Evolutionary conservation across 2,329 filamentous ascomycete genomes (phyloP).

Genomic region (Aspergillus flavus): DNA sequence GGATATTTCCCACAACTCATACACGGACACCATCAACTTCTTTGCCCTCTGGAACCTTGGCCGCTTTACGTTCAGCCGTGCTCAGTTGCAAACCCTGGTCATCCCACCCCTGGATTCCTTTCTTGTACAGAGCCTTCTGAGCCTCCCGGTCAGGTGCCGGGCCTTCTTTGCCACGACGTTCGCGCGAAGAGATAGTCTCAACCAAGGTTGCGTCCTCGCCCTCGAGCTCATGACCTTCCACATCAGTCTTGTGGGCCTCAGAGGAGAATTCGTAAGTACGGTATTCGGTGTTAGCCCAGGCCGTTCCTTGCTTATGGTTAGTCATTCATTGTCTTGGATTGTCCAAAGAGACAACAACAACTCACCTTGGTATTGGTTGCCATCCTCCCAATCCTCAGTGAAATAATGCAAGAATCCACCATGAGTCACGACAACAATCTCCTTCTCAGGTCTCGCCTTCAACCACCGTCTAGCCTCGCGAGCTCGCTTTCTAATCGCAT

Average conservation of each 20-base stretch:
- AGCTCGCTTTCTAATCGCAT: slow-evolving; percentile 64
- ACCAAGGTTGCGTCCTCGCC: slow-evolving; percentile 45
- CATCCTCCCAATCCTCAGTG: slow-evolving; percentile 76
- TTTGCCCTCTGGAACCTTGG: slow-evolving; percentile 36
- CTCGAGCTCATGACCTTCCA: slow-evolving; percentile 37
- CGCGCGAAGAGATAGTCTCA: slow-evolving; percentile 46
- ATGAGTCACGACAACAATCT: slow-evolving; percentile 78
- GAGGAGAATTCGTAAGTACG: slow-evolving; percentile 68
- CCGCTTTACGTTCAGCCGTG: slow-evolving; percentile 36
- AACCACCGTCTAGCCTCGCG: slow-evolving; percentile 63
- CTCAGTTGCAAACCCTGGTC: slow-evolving; percentile 45
- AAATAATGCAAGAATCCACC: slow-evolving; percentile 84
- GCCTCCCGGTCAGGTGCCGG: slow-evolving; percentile 37
- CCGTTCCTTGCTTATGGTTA: slow-evolving; percentile 57
- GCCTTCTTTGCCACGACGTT: slow-evolving; percentile 42
- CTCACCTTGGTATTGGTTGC: slow-evolving; percentile 49
- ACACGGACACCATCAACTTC: slow-evolving; percentile 35
- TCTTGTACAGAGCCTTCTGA: slow-evolving; percentile 43
- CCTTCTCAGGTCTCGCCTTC: slow-evolving; percentile 56
- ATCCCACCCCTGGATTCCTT: slow-evolving; percentile 47
- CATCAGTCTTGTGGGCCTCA: slow-evolving; percentile 51
- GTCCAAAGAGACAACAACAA: not conserved
- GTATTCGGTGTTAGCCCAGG: slow-evolving; percentile 74
- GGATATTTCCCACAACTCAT: slow-evolving; percentile 7
- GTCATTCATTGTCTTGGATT: not conserved